Evolutionary conservation across 2,329 filamentous ascomycete genomes (phyloP), one percentile per base, ranked within the genome.

Genomic region (Cercospora sojina): DNA sequence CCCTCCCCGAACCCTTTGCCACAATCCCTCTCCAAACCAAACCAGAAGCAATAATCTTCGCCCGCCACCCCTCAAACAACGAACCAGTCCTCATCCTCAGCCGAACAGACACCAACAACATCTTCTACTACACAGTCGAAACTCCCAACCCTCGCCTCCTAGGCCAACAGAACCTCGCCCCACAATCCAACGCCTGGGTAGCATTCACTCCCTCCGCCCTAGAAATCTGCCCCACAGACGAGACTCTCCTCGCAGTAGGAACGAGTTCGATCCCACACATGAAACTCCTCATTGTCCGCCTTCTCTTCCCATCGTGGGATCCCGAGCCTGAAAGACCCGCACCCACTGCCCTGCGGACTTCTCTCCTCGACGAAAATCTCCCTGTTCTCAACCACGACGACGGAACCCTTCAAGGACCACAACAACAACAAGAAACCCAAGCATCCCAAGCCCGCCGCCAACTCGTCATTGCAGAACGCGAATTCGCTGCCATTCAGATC

Each of bases 181-280:
- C 87, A 1, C 83, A 87, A 71, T 87, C 86, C 3, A 88, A 86
- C 72, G 82, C 86, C n/a, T 89, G 87, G 87, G 77, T 87, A 13
- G 82, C 85, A 1, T 89, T 89, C 73, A 87, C 86, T 0, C 87
- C 87, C 0, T 84, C 85, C 6, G 83, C 83, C 53, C 78, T 90
- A 20, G 83, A 85, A 8, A 73, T 86, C 1, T 85, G 81, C 65
- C 87, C 87, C 0, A 81, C 78, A 2, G 84, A 89, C 70, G 77
- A 83, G 1, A 80, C 80, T 3, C 73, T 89, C 1, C 70, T 88
- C 1, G 87, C 87, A 1, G 81, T 89, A 6, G 86, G 85, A 10
- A 88, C 87, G 0, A 87, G 85, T 2, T 82, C 85, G 1, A 80
- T 86, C 1, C 87, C 87, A 2, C 83, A 87, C 69, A 86, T 89